Percentiles rank a stretch among this genome's conserved stretches.
Evolutionary conservation across 1,284 basidiomycete genomes (phyloP).

Genomic region (Marasmius sp.): DNA sequence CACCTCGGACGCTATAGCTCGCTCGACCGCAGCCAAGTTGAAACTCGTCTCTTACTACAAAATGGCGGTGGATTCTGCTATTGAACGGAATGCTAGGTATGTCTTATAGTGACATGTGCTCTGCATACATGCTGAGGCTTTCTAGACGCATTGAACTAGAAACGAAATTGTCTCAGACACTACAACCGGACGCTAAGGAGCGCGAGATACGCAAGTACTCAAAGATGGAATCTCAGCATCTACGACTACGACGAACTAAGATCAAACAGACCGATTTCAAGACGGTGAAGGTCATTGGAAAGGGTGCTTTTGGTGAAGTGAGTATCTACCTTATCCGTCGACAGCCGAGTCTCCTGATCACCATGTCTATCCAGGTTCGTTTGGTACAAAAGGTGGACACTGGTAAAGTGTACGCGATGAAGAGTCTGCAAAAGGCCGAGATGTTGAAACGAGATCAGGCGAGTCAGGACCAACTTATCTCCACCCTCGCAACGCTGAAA

Average conservation of each 20-base stretch:
- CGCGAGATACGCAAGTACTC: conserved; percentile 91
- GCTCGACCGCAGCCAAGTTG: conserved; percentile 93
- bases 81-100: conserved; percentile 57
- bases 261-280: conserved; percentile 93
- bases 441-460: conserved; percentile 99
- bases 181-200: conserved; percentile 82
- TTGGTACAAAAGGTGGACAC: conserved; percentile 97
- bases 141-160: conserved; percentile 90
- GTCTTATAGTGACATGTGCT: conserved; percentile 8
- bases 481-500: conserved; percentile 1
- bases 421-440: conserved; percentile 95
- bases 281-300: conserved; percentile 98
- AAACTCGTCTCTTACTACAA: conserved; percentile 99
- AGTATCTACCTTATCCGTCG: conserved; percentile 17
- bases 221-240: conserved; percentile 88
- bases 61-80: conserved; percentile 56
- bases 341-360: not conserved
- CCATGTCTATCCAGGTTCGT: conserved; percentile 63
- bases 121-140: conserved; percentile 9
- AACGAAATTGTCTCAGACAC: conserved; percentile 78
- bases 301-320: conserved; percentile 97
- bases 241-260: conserved; percentile 89
- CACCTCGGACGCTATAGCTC: conserved; percentile 86
- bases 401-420: conserved; percentile 99
- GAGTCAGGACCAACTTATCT: not conserved